Conservation (phyloP, 805 yeast genomes). For the Candida dajiaensis region DNA sequence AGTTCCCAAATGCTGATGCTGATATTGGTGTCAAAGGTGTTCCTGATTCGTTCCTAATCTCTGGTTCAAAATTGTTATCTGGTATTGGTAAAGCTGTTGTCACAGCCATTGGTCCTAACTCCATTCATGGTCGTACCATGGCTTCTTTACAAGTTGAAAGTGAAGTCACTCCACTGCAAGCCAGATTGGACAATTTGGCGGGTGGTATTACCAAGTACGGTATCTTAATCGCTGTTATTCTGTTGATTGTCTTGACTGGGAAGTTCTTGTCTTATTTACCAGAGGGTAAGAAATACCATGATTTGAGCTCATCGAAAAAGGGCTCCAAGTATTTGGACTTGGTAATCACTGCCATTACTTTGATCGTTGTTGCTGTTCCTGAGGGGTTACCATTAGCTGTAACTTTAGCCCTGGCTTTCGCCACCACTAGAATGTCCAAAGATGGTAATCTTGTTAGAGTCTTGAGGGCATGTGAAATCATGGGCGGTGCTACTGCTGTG, state of each 20-base stretch:
- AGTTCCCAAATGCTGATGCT: conserved; percentile 19
- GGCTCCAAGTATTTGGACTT: conserved; percentile 82
- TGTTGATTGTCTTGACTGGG: conserved; percentile 73
- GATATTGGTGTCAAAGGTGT: conserved; percentile 37
- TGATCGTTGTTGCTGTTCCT: conserved; percentile 98
- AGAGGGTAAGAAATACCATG: conserved; percentile 39
- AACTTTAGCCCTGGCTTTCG: conserved; percentile 93
- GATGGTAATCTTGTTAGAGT: conserved; percentile 96
- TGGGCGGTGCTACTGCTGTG: conserved; percentile 97
- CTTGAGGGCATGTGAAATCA: conserved; percentile 89
- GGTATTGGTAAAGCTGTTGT: conserved; percentile 85
- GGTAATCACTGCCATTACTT: conserved; percentile 84
- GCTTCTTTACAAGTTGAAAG: conserved; percentile 66
- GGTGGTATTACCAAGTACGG: conserved; percentile 96
- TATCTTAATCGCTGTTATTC: conserved; percentile 72
- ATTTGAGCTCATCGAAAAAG: conserved; percentile 57
- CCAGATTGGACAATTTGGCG: conserved; percentile 73
- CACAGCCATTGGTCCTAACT: conserved; percentile 85
- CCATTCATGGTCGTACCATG: conserved; percentile 91
- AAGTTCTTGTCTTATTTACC: conserved; percentile 65
- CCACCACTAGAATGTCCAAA: conserved; percentile 96
- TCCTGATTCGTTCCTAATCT: conserved; percentile 79
- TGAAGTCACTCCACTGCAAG: conserved; percentile 87
- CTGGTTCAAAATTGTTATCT: conserved; percentile 82
- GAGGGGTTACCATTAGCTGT: conserved; percentile 98